Evolutionary conservation across 768 basidiomycete species (phyloP).

Genomic region (Mycena chlorophos): DNA sequence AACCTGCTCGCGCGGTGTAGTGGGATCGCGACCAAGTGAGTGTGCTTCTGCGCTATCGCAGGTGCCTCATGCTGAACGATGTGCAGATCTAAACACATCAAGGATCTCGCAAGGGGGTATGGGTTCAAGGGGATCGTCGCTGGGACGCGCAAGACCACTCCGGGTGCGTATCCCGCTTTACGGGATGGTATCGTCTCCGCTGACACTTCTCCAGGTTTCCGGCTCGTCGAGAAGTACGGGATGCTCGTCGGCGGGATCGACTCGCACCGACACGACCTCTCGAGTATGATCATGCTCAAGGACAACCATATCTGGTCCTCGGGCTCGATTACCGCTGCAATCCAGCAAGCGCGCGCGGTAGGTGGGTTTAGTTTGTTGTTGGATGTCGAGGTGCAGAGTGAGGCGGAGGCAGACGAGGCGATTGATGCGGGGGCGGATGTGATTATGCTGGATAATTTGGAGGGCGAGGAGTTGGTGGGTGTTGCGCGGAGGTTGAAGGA

Average conservation of each 20-base stretch:
- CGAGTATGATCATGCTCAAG: conserved; percentile 99
- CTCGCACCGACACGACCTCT: conserved; percentile 92
- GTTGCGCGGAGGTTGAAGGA: conserved; percentile 73
- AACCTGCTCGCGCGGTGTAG: conserved; percentile 94
- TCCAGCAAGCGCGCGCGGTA: conserved; percentile 80
- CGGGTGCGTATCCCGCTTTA: conserved; percentile 45
- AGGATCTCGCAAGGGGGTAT: conserved; percentile 71
- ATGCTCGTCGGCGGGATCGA: conserved; percentile 99
- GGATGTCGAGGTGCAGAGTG: conserved; percentile 89
- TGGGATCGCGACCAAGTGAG: conserved; percentile 93
- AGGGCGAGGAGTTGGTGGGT: conserved; percentile 66
- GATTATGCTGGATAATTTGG: conserved; percentile 94
- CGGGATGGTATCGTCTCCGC: conserved; percentile 3
- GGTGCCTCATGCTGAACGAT: conserved; percentile 5
- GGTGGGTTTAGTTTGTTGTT: conserved; percentile 90
- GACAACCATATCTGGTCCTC: conserved; percentile 99
- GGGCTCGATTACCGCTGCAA: conserved; percentile 91
- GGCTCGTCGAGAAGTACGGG: conserved; percentile 96
- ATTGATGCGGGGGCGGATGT: conserved; percentile 94
- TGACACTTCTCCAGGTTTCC: conserved; percentile 60
- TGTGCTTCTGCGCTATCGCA: conserved; percentile 3
- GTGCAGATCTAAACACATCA: conserved; percentile 76
- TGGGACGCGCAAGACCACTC: conserved; percentile 96
- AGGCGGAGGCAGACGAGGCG: conserved; percentile 94
- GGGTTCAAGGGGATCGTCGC: conserved; percentile 90